These are phyloP conservation scores for Paspalum vaginatum DNA, from an alignment of 176 grass and related monocot species.

Conservation along the genomic window DNA sequence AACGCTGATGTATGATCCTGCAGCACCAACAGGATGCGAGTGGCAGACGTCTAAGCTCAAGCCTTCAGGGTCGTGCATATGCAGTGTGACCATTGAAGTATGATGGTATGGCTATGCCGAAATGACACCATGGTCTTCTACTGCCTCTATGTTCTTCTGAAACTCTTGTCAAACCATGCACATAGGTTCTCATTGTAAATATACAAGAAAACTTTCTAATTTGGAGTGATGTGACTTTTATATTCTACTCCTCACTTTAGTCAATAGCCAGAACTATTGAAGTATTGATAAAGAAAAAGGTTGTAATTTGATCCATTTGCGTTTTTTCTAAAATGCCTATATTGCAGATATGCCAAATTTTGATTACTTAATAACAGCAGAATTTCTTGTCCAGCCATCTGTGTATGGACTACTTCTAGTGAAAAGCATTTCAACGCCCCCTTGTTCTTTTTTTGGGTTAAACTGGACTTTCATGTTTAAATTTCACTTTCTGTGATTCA, in stretches of 20 bases:
- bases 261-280: background rate
- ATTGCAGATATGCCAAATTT: background rate
- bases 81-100: constrained; percentile 63
- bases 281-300: background rate
- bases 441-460: background rate
- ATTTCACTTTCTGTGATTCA: background rate
- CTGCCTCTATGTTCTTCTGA: background rate
- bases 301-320: background rate
- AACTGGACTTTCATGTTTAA: background rate
- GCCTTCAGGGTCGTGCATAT: constrained; percentile 55
- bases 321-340: background rate
- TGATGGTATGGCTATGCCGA: constrained; percentile 22
- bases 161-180: background rate
- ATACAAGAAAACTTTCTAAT: background rate
- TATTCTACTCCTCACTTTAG: background rate
- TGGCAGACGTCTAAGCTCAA: constrained; percentile 59
- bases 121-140: background rate
- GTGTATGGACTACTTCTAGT: background rate
- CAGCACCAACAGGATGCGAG: constrained; percentile 46
- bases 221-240: background rate
- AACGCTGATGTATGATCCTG: constrained; percentile 64
- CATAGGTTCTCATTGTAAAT: background rate
- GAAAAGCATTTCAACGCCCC: background rate
- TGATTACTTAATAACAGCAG: background rate
- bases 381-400: no score